These are phyloP conservation scores for Gaeumannomyces sp. DNA, from an alignment of 2,329 filamentous ascomycete species.

Conservation along the genomic window DNA sequence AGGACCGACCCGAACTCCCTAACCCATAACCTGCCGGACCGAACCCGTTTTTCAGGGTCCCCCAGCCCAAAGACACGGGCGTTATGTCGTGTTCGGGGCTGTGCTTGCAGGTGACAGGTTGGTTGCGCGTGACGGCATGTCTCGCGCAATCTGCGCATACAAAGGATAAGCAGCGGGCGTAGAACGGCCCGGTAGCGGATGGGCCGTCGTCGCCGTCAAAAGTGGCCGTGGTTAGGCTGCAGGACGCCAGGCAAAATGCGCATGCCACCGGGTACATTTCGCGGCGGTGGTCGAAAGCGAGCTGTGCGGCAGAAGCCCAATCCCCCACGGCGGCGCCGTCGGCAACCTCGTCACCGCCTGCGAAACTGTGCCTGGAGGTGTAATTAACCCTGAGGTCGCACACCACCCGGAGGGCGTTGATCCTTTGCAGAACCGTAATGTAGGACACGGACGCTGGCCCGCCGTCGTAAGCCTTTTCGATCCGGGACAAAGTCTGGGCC, in stretches of 20 bases:
- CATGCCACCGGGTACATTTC: background rate
- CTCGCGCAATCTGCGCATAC: background rate
- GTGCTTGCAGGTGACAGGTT: too few species aligned
- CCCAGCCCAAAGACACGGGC: too few species aligned
- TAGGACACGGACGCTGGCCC: constrained; percentile 19
- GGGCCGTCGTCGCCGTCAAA: background rate
- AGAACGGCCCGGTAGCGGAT: background rate
- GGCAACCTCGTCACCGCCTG: too few species aligned
- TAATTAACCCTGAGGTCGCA: constrained; percentile 40
- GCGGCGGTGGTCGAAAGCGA: background rate
- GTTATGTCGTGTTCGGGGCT: too few species aligned
- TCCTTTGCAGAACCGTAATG: constrained; percentile 36
- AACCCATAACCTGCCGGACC: too few species aligned
- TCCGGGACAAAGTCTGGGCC: constrained; percentile 20
- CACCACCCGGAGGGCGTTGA: constrained; percentile 37
- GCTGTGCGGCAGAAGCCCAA: background rate
- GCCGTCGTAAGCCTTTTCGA: constrained; percentile 26
- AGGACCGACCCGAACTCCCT: too few species aligned
- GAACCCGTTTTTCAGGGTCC: too few species aligned
- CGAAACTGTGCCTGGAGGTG: constrained; percentile 19
- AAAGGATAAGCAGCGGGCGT: background rate
- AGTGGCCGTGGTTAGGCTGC: background rate
- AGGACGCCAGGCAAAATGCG: background rate
- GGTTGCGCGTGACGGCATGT: background rate
- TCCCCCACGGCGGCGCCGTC: background rate